Evolutionary conservation across 768 basidiomycete genomes (phyloP).

Genomic region (Collybia sordida): DNA sequence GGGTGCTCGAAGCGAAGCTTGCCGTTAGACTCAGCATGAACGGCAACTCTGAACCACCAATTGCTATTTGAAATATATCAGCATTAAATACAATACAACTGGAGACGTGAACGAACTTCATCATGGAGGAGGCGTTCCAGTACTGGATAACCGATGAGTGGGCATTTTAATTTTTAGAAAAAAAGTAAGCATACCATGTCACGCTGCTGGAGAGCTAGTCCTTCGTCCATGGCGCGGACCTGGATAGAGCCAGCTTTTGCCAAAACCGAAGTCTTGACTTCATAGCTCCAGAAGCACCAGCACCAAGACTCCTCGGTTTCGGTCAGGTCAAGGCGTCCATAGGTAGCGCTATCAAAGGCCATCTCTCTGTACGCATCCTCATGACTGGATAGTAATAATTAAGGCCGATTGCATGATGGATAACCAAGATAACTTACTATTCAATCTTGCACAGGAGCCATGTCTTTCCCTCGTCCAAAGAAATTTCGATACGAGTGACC

Average conservation of each 20-base stretch:
- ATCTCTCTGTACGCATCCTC: constrained; percentile 49
- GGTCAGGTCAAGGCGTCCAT: constrained; percentile 50
- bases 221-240: constrained; percentile 58
- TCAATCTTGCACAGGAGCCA: constrained; percentile 43
- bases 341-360: constrained; percentile 35
- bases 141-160: constrained; percentile 41
- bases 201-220: constrained; percentile 45
- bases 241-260: constrained; percentile 32
- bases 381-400: constrained; percentile 19
- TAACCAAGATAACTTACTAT: constrained; percentile 17
- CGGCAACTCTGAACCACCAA: constrained; percentile 54
- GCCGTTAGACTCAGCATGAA: constrained; percentile 33
- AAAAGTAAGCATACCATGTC: constrained; percentile 35
- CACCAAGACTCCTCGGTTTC: constrained; percentile 54
- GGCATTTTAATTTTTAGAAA: constrained; percentile 56
- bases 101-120: constrained; percentile 10
- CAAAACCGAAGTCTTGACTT: constrained; percentile 32
- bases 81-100: too few species aligned
- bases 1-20: constrained; percentile 60
- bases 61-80: too few species aligned
- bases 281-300: constrained; percentile 60
- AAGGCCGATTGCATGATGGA: not conserved
- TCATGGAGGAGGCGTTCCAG: not conserved
- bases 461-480: constrained; percentile 48
- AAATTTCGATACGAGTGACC: constrained; percentile 57